These are phyloP conservation scores for Passalora sequoiae DNA, from an alignment of 2,329 filamentous ascomycete genomes.

Conservation along the genomic window DNA sequence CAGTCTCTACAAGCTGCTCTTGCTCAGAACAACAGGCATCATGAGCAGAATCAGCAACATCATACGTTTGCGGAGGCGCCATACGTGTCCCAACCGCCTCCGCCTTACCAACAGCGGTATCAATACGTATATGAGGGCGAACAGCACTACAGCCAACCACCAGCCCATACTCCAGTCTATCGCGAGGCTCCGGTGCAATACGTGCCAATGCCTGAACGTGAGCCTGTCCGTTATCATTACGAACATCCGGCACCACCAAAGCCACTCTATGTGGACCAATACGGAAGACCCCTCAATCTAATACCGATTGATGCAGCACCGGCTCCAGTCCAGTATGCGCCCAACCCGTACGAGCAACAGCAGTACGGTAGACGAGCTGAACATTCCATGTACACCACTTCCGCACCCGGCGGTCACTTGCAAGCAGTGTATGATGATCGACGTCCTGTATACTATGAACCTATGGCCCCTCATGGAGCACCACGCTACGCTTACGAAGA, in stretches of 20 bases:
- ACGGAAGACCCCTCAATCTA: conserved; percentile 29
- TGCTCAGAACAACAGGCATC: conserved; percentile 18
- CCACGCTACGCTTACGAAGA: conserved; percentile 19
- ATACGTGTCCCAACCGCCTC: conserved; percentile 12
- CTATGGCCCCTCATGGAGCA: conserved; percentile 3
- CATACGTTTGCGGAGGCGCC: conserved; percentile 16
- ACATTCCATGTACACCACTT: conserved; percentile 16
- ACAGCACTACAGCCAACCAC: conserved; percentile 16
- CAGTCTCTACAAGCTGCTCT: conserved; percentile 16
- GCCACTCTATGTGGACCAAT: conserved; percentile 32
- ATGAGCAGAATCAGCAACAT: conserved; percentile 22
- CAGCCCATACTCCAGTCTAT: conserved; percentile 12
- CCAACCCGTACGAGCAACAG: conserved; percentile 27
- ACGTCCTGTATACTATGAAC: conserved; percentile 15
- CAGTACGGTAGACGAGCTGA: conserved; percentile 16
- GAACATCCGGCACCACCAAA: conserved; percentile 20
- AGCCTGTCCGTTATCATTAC: conserved; percentile 20
- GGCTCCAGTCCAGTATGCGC: conserved; percentile 26
- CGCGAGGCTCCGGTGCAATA: conserved; percentile 23
- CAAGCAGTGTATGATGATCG: conserved; percentile 17
- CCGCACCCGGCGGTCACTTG: conserved; percentile 9
- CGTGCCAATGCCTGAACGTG: conserved; percentile 18
- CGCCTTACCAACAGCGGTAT: conserved; percentile 24
- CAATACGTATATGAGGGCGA: conserved; percentile 25
- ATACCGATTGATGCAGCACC: conserved; percentile 27